Evolutionary conservation across 2,329 filamentous ascomycete genomes (phyloP).

Genomic region (Fusarium piperis): DNA sequence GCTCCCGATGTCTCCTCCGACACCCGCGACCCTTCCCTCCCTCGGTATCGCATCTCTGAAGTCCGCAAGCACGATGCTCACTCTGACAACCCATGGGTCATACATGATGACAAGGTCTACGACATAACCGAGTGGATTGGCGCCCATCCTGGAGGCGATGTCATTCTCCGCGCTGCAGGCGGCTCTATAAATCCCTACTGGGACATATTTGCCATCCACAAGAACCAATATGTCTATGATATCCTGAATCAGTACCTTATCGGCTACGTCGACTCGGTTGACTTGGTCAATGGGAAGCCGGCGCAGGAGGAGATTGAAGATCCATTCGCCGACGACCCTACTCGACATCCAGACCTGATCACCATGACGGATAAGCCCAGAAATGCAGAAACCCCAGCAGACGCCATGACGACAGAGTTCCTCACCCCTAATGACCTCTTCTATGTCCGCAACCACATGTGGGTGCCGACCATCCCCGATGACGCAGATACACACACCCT

Average conservation of each 20-base stretch:
- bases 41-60: conserved; percentile 61
- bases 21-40: conserved; percentile 53
- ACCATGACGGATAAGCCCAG: conserved; percentile 65
- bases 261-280: conserved; percentile 66
- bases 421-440: conserved; percentile 65
- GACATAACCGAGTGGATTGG: conserved; percentile 76
- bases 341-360: conserved; percentile 60
- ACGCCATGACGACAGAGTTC: conserved; percentile 59
- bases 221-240: conserved; percentile 70
- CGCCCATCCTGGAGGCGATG: conserved; percentile 73
- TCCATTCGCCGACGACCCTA: conserved; percentile 65
- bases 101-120: conserved; percentile 72
- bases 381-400: conserved; percentile 68
- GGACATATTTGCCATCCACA: conserved; percentile 76
- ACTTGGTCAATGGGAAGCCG: conserved; percentile 67
- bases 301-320: conserved; percentile 66
- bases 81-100: conserved; percentile 69
- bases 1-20: conserved; percentile 20
- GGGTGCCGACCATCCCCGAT: conserved; percentile 61
- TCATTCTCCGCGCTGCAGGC: conserved; percentile 73
- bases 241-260: conserved; percentile 73
- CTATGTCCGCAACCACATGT: conserved; percentile 72
- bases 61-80: conserved; percentile 62
- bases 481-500: conserved; percentile 55
- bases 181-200: conserved; percentile 74